Conservation (phyloP, 2,329 filamentous ascomycete species). For the Hypomyces perniciosus region DNA sequence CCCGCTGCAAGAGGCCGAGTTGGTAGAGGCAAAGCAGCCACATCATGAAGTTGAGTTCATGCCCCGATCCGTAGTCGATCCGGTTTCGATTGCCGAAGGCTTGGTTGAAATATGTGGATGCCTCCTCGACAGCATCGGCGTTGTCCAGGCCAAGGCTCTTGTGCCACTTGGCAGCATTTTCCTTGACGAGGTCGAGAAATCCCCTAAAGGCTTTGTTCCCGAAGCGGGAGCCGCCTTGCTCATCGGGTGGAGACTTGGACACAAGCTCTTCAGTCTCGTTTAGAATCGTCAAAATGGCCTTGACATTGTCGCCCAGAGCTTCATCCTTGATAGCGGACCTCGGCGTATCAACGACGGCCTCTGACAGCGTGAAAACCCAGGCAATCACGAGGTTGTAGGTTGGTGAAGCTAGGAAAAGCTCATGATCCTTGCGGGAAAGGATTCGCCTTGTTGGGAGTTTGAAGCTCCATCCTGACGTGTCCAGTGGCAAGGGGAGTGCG, state of each 20-base stretch:
- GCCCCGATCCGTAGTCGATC: conserved; percentile 95
- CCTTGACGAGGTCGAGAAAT: conserved; percentile 66
- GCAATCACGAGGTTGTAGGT: conserved; percentile 71
- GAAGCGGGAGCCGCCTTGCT: conserved; percentile 84
- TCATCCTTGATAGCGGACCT: conserved; percentile 53
- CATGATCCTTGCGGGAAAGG: conserved; percentile 71
- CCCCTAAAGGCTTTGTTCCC: conserved; percentile 87
- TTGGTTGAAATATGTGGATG: conserved; percentile 72
- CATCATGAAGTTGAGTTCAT: conserved; percentile 94
- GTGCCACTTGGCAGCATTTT: conserved; percentile 58
- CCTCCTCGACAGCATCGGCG: conserved; percentile 57
- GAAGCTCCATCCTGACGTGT: conserved; percentile 55
- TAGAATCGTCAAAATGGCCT: conserved; percentile 63
- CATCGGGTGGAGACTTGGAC: conserved; percentile 66
- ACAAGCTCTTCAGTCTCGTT: conserved; percentile 63
- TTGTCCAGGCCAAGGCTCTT: conserved; percentile 47
- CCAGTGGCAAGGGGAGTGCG: conserved; percentile 60
- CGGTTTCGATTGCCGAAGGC: conserved; percentile 80
- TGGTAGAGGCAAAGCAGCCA: conserved; percentile 95
- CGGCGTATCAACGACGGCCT: conserved; percentile 67
- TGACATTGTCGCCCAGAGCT: conserved; percentile 55
- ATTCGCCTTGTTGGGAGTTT: conserved; percentile 69
- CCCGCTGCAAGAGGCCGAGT: conserved; percentile 54
- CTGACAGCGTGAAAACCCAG: conserved; percentile 82
- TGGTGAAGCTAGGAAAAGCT: conserved; percentile 70